phyloP scores from a whole-genome alignment of 1,284 basidiomycete genomes.

The Tilletia indica region DNA sequence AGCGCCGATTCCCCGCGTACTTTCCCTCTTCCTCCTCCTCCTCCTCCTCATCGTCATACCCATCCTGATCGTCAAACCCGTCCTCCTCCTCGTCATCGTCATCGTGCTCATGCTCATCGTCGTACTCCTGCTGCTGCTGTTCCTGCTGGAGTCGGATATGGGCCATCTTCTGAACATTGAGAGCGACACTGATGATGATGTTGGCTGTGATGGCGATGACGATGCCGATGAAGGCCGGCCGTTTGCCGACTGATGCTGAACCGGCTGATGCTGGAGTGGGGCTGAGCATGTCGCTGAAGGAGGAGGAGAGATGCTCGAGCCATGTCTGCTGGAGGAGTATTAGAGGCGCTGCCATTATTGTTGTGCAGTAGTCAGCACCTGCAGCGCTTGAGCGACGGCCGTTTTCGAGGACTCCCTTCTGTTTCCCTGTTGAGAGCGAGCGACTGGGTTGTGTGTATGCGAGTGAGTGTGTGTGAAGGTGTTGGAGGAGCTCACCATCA shows the following conservation, averaged over 20 bases:
- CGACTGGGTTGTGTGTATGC: too few species aligned
- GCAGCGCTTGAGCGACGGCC: too few species aligned
- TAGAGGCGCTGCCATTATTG: too few species aligned
- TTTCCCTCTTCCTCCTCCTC: constrained; percentile 52
- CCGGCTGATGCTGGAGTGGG: not conserved
- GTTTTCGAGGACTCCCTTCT: too few species aligned
- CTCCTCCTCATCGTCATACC: constrained; percentile 20
- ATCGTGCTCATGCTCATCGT: not conserved
- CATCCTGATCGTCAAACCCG: not conserved
- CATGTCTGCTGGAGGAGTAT: too few species aligned
- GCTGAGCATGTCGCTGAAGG: not conserved
- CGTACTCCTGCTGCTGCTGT: constrained; percentile 27
- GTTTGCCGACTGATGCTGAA: not conserved
- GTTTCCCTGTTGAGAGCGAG: too few species aligned
- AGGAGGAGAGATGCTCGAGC: not conserved
- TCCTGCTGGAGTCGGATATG: constrained; percentile 67
- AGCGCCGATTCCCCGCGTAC: not conserved
- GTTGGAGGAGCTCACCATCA: too few species aligned
- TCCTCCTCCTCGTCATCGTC: constrained; percentile 2
- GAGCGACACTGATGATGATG: constrained; percentile 80
- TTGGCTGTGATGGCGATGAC: constrained; percentile 73
- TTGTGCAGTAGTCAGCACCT: too few species aligned
- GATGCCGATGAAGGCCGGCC: constrained; percentile 68
- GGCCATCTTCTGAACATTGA: constrained; percentile 78
- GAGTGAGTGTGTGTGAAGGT: too few species aligned